Conservation (phyloP, 805 yeast species). For the Lipomyces sp. region DNA sequence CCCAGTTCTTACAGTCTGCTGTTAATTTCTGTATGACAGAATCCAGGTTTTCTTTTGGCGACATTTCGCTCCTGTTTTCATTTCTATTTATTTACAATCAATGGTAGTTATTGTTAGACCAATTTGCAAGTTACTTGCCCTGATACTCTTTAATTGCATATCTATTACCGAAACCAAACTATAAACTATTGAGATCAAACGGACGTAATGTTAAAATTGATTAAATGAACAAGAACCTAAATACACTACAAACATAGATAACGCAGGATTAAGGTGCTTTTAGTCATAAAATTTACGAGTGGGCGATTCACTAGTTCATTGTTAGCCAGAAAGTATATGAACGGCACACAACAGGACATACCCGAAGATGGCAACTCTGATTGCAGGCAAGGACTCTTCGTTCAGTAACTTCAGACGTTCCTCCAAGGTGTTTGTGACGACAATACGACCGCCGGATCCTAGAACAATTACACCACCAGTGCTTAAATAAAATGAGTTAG, state of each 20-base stretch:
- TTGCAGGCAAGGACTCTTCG: conserved; percentile 87
- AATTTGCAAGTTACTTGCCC: background rate
- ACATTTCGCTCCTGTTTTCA: background rate
- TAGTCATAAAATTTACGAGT: conserved; percentile 91
- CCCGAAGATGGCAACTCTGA: conserved; percentile 88
- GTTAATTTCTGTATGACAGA: background rate
- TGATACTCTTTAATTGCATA: background rate
- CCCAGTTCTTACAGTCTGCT: background rate
- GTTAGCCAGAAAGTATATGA: background rate
- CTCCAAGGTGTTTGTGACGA: conserved; percentile 89
- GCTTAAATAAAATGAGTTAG: conserved; percentile 10
- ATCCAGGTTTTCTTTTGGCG: background rate
- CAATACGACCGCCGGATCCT: conserved; percentile 79
- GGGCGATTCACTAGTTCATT: conserved; percentile 37
- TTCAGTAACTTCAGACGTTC: conserved; percentile 86
- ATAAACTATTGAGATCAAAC: background rate
- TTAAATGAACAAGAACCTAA: background rate
- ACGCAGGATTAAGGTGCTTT: conserved; percentile 16
- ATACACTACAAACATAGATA: background rate
- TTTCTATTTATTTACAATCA: background rate
- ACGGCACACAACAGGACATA: conserved; percentile 38
- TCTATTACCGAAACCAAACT: background rate
- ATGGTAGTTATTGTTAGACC: background rate
- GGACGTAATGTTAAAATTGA: background rate
- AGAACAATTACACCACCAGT: conserved; percentile 86